phyloP scores from a whole-genome alignment of 139 green algal genomes.

The Chlamydomonas sp. region DNA sequence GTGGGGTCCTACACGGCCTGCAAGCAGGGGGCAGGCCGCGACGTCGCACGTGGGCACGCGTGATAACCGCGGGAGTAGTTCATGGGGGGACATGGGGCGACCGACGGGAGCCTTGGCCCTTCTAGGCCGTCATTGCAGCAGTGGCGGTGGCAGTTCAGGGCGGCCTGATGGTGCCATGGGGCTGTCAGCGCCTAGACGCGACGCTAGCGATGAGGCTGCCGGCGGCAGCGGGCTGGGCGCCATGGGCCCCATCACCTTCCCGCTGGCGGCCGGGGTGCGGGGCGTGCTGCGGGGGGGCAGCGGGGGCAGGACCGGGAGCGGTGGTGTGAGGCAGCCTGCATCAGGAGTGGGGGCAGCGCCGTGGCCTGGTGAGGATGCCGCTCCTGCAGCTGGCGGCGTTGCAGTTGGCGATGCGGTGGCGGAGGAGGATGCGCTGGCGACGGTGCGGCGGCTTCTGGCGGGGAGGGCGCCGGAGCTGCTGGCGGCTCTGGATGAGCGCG shows the following conservation, averaged over 20 bases:
- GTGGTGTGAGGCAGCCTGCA: not conserved
- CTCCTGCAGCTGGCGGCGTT: not conserved
- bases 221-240: not conserved
- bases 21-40: too few species aligned
- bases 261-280: constrained; percentile 21
- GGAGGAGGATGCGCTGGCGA: not conserved
- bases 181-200: not conserved
- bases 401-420: not conserved
- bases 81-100: too few species aligned
- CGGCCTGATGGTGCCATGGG: not conserved
- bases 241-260: constrained; percentile 32
- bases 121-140: too few species aligned
- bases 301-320: not conserved
- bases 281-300: constrained; percentile 8
- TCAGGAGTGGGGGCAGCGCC: too few species aligned
- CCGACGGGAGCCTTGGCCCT: too few species aligned
- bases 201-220: not conserved
- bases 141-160: not conserved
- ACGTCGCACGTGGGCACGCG: too few species aligned
- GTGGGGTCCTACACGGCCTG: too few species aligned
- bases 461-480: constrained; percentile 2
- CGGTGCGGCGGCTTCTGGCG: constrained; percentile 24
- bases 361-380: too few species aligned
- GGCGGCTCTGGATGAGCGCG: not conserved
- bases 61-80: too few species aligned